Conservation (phyloP, 2,329 filamentous ascomycete species). For the Gnomoniopsis smithogilvyi region DNA sequence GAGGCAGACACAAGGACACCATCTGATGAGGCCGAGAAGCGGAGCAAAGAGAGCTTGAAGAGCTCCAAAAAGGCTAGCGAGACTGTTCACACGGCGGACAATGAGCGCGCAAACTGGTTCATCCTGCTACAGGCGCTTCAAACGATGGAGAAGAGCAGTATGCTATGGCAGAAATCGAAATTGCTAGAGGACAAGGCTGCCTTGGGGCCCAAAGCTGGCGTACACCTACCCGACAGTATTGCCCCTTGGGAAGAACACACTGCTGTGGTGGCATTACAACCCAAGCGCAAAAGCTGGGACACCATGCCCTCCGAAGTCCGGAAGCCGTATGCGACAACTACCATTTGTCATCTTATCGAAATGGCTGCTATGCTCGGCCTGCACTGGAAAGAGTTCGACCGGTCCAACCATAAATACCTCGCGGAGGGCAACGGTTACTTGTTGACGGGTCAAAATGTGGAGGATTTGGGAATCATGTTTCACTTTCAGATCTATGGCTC, state of each 20-base stretch:
- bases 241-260: conserved; percentile 32
- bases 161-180: conserved; percentile 40
- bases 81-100: conserved; percentile 50
- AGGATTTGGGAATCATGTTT: conserved; percentile 53
- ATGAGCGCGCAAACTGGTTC: conserved; percentile 54
- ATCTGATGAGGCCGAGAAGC: conserved; percentile 12
- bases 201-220: conserved; percentile 3
- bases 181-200: conserved; percentile 22
- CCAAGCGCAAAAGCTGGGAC: conserved; percentile 46
- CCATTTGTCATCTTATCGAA: conserved; percentile 54
- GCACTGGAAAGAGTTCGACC: conserved; percentile 58
- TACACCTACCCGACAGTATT: conserved; percentile 20
- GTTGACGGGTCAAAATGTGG: conserved; percentile 41
- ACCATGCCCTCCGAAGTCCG: conserved; percentile 46
- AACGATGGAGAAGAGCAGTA: conserved; percentile 45
- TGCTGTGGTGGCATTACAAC: conserved; percentile 42
- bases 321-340: conserved; percentile 50
- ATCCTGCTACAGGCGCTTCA: conserved; percentile 48
- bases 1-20: conserved; percentile 26
- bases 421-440: conserved; percentile 55
- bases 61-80: conserved; percentile 27
- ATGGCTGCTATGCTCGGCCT: conserved; percentile 52
- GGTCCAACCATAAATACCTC: conserved; percentile 46
- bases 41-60: conserved; percentile 1
- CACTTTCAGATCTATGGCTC: conserved; percentile 49